Base-by-base conservation (phyloP, 352 stramenopile genomes). In the Pythium oligandrum region DNA sequence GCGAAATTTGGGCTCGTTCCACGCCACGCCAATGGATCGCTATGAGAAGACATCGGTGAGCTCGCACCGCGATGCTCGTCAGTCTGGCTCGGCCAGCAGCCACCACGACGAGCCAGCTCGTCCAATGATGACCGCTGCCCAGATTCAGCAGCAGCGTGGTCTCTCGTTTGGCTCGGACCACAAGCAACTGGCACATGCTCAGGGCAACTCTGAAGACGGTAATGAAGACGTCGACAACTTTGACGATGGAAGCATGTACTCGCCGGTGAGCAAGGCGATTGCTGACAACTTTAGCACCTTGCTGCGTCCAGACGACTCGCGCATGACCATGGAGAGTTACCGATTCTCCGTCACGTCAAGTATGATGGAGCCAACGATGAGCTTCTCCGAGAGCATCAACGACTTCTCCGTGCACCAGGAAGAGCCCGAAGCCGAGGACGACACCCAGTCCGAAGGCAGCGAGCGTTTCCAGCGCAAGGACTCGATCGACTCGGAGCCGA, bases 321-420 rank as follows among this genome's bases (percentile, higher is more conserved):
- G 64, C 42, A 39, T 48, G 39, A 81, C 68, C 0, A 59, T 71
- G 30, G 69, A 73, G 6, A 81, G 65, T 57, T 73, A 73, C 33
- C 43, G 64, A 7, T 75, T 47, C 59, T 79, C 65, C 8, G 47
- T 63, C 30, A 68, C 65, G 39, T 75, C 70, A 2, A 76, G 44
- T 40, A 51, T 56, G 3, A 57, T 59, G 40, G 64, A 77, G 0
- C 47, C 49, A 11, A n/a, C 12, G 12, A 35, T 63, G 53, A 66
- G 59, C 54, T 66, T 66, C 45, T 64, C 47, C 49, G 59, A 66
- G 10, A 66, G 50, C 11, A 17, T 66, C n/a, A 63, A 68, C 32
- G 53, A 49, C 17, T 62, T 70, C 37, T 42, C 38, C 7, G 12
- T 50, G 31, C 12, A n/a, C 3, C 51, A 12, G 6, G 40, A 37